Base-by-base conservation (phyloP, 1,284 basidiomycete genomes). In the Mrakiaceae sp. region DNA sequence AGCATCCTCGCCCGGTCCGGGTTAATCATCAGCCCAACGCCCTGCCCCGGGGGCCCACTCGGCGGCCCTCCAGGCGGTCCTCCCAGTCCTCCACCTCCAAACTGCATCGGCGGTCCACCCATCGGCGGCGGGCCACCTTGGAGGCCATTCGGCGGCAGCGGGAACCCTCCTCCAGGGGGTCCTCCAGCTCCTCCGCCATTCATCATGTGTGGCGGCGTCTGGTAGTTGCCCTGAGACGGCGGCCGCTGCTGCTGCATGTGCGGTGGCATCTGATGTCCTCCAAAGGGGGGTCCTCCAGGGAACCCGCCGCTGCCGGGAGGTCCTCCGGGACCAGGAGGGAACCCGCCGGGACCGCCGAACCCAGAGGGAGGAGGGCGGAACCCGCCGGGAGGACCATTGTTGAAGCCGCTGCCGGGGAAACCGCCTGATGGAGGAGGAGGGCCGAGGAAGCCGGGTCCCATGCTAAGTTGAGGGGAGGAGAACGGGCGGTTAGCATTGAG, bases 1-100 rank as follows among this genome's bases (percentile, higher is more conserved):
- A 91, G 84, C 88, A 91, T 90, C 67, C 88, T 81, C 74, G 89
- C 70, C 67, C 89, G 81, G 76, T 92, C 89, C n/a, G 90, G 90
- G 76, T 92, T 90, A 69, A 92, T 88, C 44, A 82, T 85, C 27
- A 79, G 69, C 12, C 58, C 58, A 50, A 16, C 58, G 27, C 58
- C 58, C 43, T 57, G 52, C 3, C 54, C 63, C 12, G 52, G 40
- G 44, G 12, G 11, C 59, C 64, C 53, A 56, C 64, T 27, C 63
- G 59, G 59, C 66, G 51, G 27, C 48, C 54, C 53, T 57, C 4
- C 12, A 79, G 76, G 8, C 77, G 74, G 66, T 58, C 57, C 50
- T 68, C 67, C 60, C 53, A 70, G 39, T 71, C 78, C 61, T 71
- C 71, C 51, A 69, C 70, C 59, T 4, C 63, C 70, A 71, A n/a